Evolutionary conservation across 139 green algal species (phyloP), one percentile per base, ranked within the genome.

Genomic region (Ettlia oleoabundans): DNA sequence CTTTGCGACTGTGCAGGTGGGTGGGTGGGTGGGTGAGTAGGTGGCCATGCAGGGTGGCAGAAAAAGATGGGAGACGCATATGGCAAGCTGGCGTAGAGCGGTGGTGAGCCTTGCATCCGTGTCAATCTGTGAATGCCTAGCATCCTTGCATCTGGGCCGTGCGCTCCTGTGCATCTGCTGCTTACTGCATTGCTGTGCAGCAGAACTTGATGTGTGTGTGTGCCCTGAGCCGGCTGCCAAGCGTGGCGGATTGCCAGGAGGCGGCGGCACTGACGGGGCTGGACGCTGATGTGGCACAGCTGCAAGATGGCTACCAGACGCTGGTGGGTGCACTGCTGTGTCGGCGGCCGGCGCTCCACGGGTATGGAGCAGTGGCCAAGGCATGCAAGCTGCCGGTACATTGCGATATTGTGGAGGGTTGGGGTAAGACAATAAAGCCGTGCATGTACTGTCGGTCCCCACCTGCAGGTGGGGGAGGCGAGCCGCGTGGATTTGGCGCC

Each of bases 151-250:
- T n/a, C n/a, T n/a, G n/a, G n/a, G n/a, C n/a, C n/a, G n/a, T n/a
- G n/a, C n/a, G n/a, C n/a, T n/a, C n/a, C n/a, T n/a, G n/a, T n/a
- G n/a, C n/a, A n/a, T n/a, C n/a, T n/a, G n/a, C n/a, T n/a, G n/a
- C n/a, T n/a, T n/a, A n/a, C n/a, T n/a, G n/a, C n/a, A n/a, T n/a
- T 26, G 37, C 35, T 22, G 9, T 4, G 26, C 69, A 76, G 69
- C 42, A 76, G 69, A 76, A 76, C 69, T 63, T 76, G 69, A n/a
- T 76, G 42, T 76, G 69, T n/a, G 69, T 4, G 30, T 76, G 69
- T 37, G 3, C 40, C 22, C 69, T 30, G 28, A 28, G 41, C 2
- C 41, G 35, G 28, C 69, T n/a, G 69, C 69, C 69, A 28, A 63
- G 42, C 42, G 42, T 76, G 42, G 69, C 41, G 1, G 69, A 61